Percentiles rank a stretch among this genome's conserved stretches.
Evolutionary conservation across 148 eudicot species (phyloP).

Genomic region (Beta vulgaris): DNA sequence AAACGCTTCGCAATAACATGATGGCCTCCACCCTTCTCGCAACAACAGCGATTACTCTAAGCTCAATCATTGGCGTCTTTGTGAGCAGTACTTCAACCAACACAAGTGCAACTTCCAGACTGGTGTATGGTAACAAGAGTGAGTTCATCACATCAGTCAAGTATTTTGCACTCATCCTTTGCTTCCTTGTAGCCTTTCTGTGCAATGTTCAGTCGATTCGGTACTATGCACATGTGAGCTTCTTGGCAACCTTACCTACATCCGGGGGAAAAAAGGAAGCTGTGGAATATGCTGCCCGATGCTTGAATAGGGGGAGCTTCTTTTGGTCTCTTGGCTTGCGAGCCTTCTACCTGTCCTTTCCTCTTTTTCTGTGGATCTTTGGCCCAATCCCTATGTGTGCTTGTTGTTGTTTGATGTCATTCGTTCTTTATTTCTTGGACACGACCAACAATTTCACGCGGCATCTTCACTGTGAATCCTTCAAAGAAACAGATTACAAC

Average conservation of each 20-base stretch:
- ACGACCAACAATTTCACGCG: constrained; percentile 64
- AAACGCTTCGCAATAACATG: constrained; percentile 44
- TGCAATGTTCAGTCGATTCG: constrained; percentile 70
- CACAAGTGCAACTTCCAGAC: constrained; percentile 29
- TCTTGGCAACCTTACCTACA: constrained; percentile 60
- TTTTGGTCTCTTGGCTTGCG: constrained; percentile 85
- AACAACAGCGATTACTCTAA: constrained; percentile 72
- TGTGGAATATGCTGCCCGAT: constrained; percentile 58
- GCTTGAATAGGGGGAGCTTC: constrained; percentile 62
- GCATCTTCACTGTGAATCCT: constrained; percentile 47
- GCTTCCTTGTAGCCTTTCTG: constrained; percentile 78
- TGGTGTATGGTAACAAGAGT: constrained; percentile 51
- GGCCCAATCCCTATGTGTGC: constrained; percentile 80
- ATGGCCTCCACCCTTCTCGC: constrained; percentile 85
- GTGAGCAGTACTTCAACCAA: constrained; percentile 56
- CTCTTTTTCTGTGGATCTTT: constrained; percentile 78
- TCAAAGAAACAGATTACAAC: constrained; percentile 20
- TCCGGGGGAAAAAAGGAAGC: constrained; percentile 41
- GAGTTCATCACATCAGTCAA: constrained; percentile 48
- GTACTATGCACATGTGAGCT: constrained; percentile 82
- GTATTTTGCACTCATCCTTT: constrained; percentile 60
- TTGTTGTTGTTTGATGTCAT: constrained; percentile 51
- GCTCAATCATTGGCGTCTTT: constrained; percentile 68
- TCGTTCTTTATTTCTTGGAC: constrained; percentile 70
- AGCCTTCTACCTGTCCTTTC: constrained; percentile 79